Evolutionary conservation across 345 rosid genomes (phyloP).

Genomic region (Salix suchowensis): DNA sequence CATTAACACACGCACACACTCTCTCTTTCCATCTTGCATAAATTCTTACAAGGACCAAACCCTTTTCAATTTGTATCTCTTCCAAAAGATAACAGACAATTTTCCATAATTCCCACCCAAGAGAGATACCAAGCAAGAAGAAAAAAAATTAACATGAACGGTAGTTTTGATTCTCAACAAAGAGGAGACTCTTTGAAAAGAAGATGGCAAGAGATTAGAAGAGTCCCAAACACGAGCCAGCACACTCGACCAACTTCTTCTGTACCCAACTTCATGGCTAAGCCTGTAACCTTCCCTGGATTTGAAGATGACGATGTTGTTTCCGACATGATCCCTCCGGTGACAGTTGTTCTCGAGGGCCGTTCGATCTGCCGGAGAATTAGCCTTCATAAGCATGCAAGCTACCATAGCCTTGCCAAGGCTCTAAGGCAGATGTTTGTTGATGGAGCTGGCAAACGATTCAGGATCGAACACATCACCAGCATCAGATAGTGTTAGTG

Average conservation of each 20-base stretch:
- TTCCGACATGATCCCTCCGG: constrained; percentile 64
- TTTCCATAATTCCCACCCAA: background rate
- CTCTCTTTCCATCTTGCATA: constrained; percentile 8
- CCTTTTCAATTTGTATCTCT: constrained; percentile 14
- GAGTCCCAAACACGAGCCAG: constrained; percentile 15
- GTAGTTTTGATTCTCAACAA: constrained; percentile 41
- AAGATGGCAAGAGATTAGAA: constrained; percentile 41
- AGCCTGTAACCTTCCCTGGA: constrained; percentile 35
- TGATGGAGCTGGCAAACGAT: constrained; percentile 40
- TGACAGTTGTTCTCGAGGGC: constrained; percentile 81
- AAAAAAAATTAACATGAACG: constrained; percentile 27
- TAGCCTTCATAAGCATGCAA: constrained; percentile 65
- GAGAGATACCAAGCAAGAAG: background rate
- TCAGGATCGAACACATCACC: background rate
- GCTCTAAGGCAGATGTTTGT: constrained; percentile 82
- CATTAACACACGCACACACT: background rate
- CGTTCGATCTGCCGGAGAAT: constrained; percentile 88
- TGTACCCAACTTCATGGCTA: constrained; percentile 20
- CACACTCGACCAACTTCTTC: constrained; percentile 21
- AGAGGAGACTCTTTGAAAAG: constrained; percentile 47
- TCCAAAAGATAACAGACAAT: background rate
- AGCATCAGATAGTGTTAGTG: constrained; percentile 1
- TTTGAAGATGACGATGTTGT: constrained; percentile 59
- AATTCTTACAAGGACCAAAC: constrained; percentile 23
- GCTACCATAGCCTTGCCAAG: constrained; percentile 75